Conservation (phyloP, 2,329 filamentous ascomycete genomes). For the Aureobasidium musti region DNA sequence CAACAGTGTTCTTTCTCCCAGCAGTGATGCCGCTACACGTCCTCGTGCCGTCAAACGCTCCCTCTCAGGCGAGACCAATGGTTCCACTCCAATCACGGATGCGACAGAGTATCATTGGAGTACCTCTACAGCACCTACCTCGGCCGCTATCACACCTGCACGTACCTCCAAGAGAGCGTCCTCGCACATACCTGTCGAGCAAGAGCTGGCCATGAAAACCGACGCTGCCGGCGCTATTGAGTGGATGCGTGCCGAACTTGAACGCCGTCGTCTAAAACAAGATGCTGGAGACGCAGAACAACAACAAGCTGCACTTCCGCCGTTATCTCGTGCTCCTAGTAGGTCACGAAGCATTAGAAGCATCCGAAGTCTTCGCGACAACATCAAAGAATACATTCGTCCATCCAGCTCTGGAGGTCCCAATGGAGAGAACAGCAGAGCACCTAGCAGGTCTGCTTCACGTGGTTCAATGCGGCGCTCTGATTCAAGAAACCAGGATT, state of each 20-base stretch:
- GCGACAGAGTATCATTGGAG: constrained; percentile 45
- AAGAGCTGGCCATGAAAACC: constrained; percentile 39
- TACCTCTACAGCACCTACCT: constrained; percentile 48
- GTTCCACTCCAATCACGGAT: constrained; percentile 48
- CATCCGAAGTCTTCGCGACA: constrained; percentile 44
- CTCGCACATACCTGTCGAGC: constrained; percentile 36
- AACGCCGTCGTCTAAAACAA: constrained; percentile 39
- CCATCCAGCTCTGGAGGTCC: constrained; percentile 35
- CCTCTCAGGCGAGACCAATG: constrained; percentile 41
- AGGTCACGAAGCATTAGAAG: constrained; percentile 43
- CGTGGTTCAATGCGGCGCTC: constrained; percentile 7
- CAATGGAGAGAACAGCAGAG: constrained; percentile 2
- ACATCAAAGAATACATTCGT: constrained; percentile 48
- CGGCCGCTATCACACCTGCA: constrained; percentile 45
- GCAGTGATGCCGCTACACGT: constrained; percentile 10
- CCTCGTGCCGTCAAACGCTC: constrained; percentile 30
- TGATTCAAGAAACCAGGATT: not conserved
- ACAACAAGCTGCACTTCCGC: not conserved
- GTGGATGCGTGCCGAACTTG: constrained; percentile 49
- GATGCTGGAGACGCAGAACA: constrained; percentile 6
- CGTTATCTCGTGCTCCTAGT: constrained; percentile 35
- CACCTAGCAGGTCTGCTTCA: constrained; percentile 14
- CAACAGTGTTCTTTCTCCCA: not conserved
- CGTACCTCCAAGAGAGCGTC: constrained; percentile 47
- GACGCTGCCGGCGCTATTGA: constrained; percentile 45